Evolutionary conservation across 495 filamentous ascomycete genomes (phyloP).

Genomic region (Patellaria atrata): DNA sequence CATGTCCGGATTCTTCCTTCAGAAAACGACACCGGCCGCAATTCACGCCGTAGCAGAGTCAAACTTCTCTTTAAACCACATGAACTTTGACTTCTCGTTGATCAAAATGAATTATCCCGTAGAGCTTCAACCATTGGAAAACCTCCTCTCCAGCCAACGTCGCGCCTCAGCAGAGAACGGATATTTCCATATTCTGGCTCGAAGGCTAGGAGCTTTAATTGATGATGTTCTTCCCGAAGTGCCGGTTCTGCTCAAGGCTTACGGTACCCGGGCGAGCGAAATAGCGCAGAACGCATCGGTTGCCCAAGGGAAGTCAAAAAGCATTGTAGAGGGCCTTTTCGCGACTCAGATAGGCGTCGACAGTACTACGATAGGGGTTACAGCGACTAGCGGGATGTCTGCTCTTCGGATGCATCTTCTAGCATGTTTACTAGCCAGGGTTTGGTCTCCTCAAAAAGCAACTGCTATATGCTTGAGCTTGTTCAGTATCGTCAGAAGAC

Average conservation of each 20-base stretch:
- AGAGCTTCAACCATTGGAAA: conserved; percentile 3
- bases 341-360: conserved; percentile 20
- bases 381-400: conserved; percentile 7
- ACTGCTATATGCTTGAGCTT: conserved; percentile 11
- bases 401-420: conserved; percentile 10
- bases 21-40: too few species aligned
- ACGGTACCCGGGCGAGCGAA: conserved; percentile 3
- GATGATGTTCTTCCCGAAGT: conserved; percentile 1
- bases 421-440: conserved; percentile 8
- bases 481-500: conserved; percentile 15
- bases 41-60: too few species aligned
- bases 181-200: conserved; percentile 1
- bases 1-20: too few species aligned
- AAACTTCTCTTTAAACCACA: too few species aligned
- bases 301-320: too few species aligned
- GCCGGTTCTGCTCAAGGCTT: conserved; percentile 4
- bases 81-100: conserved; percentile 17
- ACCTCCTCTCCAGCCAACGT: not conserved
- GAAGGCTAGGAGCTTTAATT: conserved; percentile 4
- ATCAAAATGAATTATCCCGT: conserved; percentile 8
- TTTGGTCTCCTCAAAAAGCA: conserved; percentile 5
- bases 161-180: conserved; percentile 4
- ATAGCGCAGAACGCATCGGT: conserved; percentile 1
- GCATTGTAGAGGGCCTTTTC: conserved; percentile 17
- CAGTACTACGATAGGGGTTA: conserved; percentile 26